Evolutionary conservation across 345 rosid genomes (phyloP), one percentile per base, ranked within the genome.

Genomic region (Brassica incana): DNA sequence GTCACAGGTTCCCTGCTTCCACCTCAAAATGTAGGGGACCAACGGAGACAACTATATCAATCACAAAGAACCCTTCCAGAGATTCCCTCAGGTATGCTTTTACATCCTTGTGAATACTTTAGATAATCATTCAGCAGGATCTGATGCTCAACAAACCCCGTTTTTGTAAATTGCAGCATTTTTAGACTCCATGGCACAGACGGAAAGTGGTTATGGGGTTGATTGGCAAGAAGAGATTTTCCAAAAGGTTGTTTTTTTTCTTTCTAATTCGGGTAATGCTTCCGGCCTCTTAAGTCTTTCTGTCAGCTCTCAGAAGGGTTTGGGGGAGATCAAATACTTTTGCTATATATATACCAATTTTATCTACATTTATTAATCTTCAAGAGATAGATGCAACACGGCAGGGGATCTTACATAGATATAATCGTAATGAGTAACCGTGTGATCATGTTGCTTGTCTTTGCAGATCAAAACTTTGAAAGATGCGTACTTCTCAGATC

Each of bases 181-280:
- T 30, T 78, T 89, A 36, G 97, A 88, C 86, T 87, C 96, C 30
- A 85, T 91, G n/a, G 86, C 89, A 71, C 92, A 91, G 86, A 85
- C 92, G 5, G 94, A 90, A 48, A 88, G 82, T 78, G 83, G 83
- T 71, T 88, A 77, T 69, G 93, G 90, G 23, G 87, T 81, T 73
- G 98, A 93, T 81, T 91, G 95, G 98, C 98, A 88, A 85, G 98
- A 95, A 82, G 98, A 95, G 84, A 84, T 84, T 79, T 90, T 74
- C 76, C 95, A 89, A 77, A 91, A 95, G 98, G 99, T 93, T 77
- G 20, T 43, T 10, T 11, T 71, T 70, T 9, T 11, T 43, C 52
- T 43, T 43, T 43, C 52, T 43, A 43, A 3, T 43, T 43, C 65
- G 29, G 45, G 15, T 71, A 43, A 9, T 40, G 12, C 48, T 40